phyloP scores from a whole-genome alignment of 192 early-diverging fungal species.

The Podila minutissima region DNA sequence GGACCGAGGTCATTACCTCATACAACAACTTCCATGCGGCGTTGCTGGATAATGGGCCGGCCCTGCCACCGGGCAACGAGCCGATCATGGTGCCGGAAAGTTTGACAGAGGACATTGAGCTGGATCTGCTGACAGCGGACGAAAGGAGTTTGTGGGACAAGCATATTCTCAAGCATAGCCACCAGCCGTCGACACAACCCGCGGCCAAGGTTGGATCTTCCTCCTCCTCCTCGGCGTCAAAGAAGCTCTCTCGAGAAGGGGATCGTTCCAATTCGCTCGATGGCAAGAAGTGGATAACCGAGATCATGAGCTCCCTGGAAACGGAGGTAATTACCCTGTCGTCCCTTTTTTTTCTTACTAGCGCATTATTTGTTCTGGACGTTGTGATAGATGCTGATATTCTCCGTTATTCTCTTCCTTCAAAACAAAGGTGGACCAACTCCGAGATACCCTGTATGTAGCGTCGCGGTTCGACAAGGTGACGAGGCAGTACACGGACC shows the following conservation, averaged over 20 bases:
- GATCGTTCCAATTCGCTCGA: not conserved
- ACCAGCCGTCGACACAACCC: not conserved
- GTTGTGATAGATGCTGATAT: not conserved
- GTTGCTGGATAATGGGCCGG: slow-evolving; percentile 25
- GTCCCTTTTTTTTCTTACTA: not conserved
- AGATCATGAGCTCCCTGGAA: slow-evolving; percentile 41
- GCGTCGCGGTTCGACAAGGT: slow-evolving; percentile 44
- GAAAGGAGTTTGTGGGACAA: slow-evolving; percentile 45
- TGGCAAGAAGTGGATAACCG: slow-evolving; percentile 40
- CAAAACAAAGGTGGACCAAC: slow-evolving; percentile 26
- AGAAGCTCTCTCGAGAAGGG: too few relatives aligned
- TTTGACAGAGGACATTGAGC: slow-evolving; percentile 19
- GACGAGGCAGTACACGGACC: slow-evolving; percentile 40
- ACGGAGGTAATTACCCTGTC: slow-evolving; percentile 26
- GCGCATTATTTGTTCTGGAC: not conserved
- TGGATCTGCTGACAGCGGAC: slow-evolving; percentile 35
- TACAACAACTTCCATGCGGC: slow-evolving; percentile 48
- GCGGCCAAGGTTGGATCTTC: not conserved
- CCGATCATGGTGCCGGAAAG: slow-evolving; percentile 9
- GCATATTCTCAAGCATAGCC: slow-evolving; percentile 12
- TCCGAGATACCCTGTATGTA: slow-evolving; percentile 36
- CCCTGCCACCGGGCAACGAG: slow-evolving; percentile 21
- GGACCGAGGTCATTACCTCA: slow-evolving; percentile 37
- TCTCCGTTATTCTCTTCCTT: not conserved
- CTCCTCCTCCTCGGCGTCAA: not conserved